A percentile compares a stretch with the other conserved stretches of the same genome.
phyloP scores from a whole-genome alignment of 2,329 filamentous ascomycete genomes.

The Fonsecaea erecta region DNA sequence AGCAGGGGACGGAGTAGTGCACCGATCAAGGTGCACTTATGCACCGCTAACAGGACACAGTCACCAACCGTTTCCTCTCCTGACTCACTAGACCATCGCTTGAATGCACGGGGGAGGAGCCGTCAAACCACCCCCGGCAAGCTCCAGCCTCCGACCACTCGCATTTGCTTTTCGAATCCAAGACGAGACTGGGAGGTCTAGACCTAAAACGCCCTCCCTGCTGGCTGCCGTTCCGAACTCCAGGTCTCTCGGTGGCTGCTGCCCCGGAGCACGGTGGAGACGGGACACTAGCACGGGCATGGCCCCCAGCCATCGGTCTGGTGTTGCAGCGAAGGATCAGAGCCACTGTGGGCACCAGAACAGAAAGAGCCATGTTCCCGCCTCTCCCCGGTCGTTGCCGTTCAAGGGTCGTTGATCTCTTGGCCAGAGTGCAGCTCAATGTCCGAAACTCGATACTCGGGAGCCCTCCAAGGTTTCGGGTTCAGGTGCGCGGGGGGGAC shows the following conservation, averaged over 20 bases:
- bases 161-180: background rate
- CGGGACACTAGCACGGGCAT: background rate
- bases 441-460: slow-evolving; percentile 4
- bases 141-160: slow-evolving; percentile 4
- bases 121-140: slow-evolving; percentile 6
- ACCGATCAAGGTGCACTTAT: background rate
- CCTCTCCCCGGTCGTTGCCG: slow-evolving; percentile 4
- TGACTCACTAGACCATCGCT: slow-evolving; percentile 8
- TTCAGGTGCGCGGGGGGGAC: background rate
- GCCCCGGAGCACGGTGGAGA: slow-evolving; percentile 4
- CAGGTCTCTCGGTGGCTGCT: slow-evolving; percentile 11
- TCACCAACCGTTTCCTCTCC: background rate
- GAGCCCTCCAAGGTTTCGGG: background rate
- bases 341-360: background rate
- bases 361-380: background rate
- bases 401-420: slow-evolving; percentile 14
- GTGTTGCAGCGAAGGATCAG: slow-evolving; percentile 8
- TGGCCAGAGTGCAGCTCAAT: slow-evolving; percentile 8
- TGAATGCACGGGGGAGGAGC: slow-evolving; percentile 1
- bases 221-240: background rate
- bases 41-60: background rate
- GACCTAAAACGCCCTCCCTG: background rate
- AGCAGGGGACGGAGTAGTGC: background rate
- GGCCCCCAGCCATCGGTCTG: background rate
- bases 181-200: background rate